phyloP scores from a whole-genome alignment of 306 rosid species.

The Lathyrus tuberosus region DNA sequence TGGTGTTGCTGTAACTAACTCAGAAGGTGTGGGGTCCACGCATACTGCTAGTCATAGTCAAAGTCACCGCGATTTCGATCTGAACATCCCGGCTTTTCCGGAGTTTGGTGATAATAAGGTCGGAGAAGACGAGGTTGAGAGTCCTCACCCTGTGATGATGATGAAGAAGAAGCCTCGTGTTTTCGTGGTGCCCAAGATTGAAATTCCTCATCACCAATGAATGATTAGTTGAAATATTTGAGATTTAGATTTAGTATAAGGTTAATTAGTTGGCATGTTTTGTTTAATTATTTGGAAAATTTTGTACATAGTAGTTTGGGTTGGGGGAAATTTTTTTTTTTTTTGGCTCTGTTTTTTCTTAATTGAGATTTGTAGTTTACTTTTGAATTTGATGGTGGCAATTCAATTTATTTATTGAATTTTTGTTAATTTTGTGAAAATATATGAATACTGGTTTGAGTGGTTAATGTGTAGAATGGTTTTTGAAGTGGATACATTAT shows the following conservation, averaged over 20 bases:
- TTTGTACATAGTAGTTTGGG: constrained; percentile 35
- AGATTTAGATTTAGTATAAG: background rate
- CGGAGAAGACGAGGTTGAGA: constrained; percentile 90
- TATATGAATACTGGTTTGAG: background rate
- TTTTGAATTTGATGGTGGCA: background rate
- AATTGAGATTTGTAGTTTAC: constrained; percentile 34
- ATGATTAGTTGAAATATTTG: background rate
- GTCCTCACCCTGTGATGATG: constrained; percentile 73
- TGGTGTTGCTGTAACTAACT: constrained; percentile 49
- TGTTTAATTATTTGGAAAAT: background rate
- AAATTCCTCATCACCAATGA: constrained; percentile 44
- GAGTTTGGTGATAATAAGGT: constrained; percentile 42
- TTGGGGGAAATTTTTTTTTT: background rate
- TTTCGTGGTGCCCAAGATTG: constrained; percentile 46
- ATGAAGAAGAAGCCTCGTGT: constrained; percentile 78
- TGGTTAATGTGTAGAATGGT: too few relatives aligned
- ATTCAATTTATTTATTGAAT: constrained; percentile 48
- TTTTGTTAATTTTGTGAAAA: background rate
- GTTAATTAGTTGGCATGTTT: background rate
- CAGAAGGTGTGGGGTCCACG: constrained; percentile 80
- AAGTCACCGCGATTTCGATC: constrained; percentile 66
- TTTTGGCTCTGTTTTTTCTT: background rate
- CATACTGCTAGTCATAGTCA: constrained; percentile 37
- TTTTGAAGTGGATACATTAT: background rate
- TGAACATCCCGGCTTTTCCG: constrained; percentile 80